Conservation (phyloP, 805 yeast genomes). For the Nakazawaea holstii region DNA sequence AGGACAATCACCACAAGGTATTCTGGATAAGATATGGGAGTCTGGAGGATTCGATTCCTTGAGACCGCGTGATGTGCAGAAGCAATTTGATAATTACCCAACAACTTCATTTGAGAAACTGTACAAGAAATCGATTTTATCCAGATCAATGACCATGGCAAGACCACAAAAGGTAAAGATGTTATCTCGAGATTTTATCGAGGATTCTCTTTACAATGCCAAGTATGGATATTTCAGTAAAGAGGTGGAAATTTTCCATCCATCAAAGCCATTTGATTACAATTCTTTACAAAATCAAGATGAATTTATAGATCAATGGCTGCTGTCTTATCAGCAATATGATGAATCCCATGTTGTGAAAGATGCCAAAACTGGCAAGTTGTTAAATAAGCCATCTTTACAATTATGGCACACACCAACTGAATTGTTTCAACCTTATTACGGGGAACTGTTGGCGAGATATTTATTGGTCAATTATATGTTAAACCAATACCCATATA, state of each 20-base stretch:
- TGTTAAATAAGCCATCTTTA: conserved; percentile 31
- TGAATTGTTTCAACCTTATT: conserved; percentile 76
- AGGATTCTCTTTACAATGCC: conserved; percentile 79
- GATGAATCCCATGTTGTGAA: conserved; percentile 25
- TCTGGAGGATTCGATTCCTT: conserved; percentile 31
- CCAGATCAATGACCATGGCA: conserved; percentile 15
- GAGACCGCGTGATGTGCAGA: conserved; percentile 24
- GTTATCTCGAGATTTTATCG: conserved; percentile 77
- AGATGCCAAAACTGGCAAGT: conserved; percentile 11
- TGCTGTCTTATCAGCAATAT: conserved; percentile 51
- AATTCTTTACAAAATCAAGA: conserved; percentile 54
- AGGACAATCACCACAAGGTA: not conserved
- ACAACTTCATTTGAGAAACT: conserved; percentile 31
- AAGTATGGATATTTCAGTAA: conserved; percentile 76
- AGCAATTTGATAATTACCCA: conserved; percentile 38
- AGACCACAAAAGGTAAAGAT: conserved; percentile 64
- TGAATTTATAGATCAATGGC: conserved; percentile 67
- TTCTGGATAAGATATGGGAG: conserved; percentile 19
- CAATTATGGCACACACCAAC: conserved; percentile 92
- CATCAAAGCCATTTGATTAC: conserved; percentile 60
- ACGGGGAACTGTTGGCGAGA: conserved; percentile 83
- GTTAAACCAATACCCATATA: conserved; percentile 60
- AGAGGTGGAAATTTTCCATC: conserved; percentile 73
- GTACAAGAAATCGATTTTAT: conserved; percentile 22
- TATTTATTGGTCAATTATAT: conserved; percentile 70